Evolutionary conservation across 2,329 filamentous ascomycete genomes (phyloP), one percentile per base, ranked within the genome.

Genomic region (Trichophyton schoenleinii): DNA sequence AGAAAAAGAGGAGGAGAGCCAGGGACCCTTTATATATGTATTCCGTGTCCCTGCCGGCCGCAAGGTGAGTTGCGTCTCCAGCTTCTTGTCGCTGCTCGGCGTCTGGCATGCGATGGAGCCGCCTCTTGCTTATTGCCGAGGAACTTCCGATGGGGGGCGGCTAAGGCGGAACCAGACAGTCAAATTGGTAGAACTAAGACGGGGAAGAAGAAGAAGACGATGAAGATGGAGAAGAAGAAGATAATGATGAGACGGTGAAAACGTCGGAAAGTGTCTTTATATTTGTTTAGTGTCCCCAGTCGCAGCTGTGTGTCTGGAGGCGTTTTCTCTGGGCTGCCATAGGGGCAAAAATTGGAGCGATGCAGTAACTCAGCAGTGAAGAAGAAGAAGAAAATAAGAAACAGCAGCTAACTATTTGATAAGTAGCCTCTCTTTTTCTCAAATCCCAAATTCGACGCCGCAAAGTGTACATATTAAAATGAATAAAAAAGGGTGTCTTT

Each of bases 291-390:
- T 34, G 9, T 55, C 41, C 15, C 41, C 15, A 18, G 41, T 44
- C n/a, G 41, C 34, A 13, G 34, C 34, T 55, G 52, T 36, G 52
- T 55, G 52, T 36, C 28, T 55, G 25, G 15, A 53, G 48, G 48
- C 48, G 20, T 20, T 55, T 70, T 73, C 70, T 72, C 73, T 72
- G 70, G 72, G 74, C 74, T 74, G 74, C 73, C 28, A 55, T 55
- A 55, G 52, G 69, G 72, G 72, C 41, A 72, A 70, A 72, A 70
- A 72, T 72, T 71, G 72, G 68, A 69, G 70, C 71, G 73, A 70
- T 70, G 71, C 67, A 64, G 63, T 59, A 38, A 38, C 34, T 38
- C 34, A 38, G 34, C 9, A 13, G 34, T 11, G 34, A 38, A 9
- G 69, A 70, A 74, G 69, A 70, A 68, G 71, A 69, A 69, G 60